Evolutionary conservation across 371 early-diverging fungal genomes (phyloP), one percentile per base, ranked within the genome.

Genomic region (Mucor sp.): DNA sequence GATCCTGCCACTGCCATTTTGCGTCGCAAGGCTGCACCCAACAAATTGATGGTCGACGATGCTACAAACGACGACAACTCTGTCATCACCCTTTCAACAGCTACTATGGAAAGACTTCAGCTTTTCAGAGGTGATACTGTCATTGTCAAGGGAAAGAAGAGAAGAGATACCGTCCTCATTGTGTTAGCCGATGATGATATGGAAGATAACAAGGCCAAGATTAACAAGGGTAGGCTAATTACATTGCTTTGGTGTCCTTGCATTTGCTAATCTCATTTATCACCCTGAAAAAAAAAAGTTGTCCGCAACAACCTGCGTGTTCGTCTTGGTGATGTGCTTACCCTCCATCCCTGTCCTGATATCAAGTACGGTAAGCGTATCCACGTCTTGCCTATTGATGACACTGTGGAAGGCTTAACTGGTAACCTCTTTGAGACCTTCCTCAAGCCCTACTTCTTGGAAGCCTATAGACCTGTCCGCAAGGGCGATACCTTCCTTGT

Each of bases 351-450:
- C 57, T 93, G 93, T 78, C 86, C 95, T 28, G 98, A 97, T 75
- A 97, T 99, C 85, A 94, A 95, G 78, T 95, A 95, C 77, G 98
- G 99, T 68, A 91, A 91, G 74, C 91, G 96, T 65, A 92, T 99
- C 70, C 96, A 95, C 62, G 98, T 99, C 27, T 83, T 98, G 43
- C 99, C 99, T 35, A 97, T 99, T 53, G 97, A 98, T 75, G 99
- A 99, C 79, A 96, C 99, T 58, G 89, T 98, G 50, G 99, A 99
- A 79, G 99, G 97, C 19, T 85, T 99, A 60, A 93, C 95, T 48
- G 99, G 99, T 55, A 94, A 99, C 79, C 83, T 99, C 67, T 99
- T 99, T 77, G 97, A 99, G 68, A 94, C 95, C 33, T 98, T 94
- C 84, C 84, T 99, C 60, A 98, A 99, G 85, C 97, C 97, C 23